These are phyloP conservation scores for Melocanna baccifera DNA, from an alignment of 176 grass and related monocot species.

Conservation along the genomic window DNA sequence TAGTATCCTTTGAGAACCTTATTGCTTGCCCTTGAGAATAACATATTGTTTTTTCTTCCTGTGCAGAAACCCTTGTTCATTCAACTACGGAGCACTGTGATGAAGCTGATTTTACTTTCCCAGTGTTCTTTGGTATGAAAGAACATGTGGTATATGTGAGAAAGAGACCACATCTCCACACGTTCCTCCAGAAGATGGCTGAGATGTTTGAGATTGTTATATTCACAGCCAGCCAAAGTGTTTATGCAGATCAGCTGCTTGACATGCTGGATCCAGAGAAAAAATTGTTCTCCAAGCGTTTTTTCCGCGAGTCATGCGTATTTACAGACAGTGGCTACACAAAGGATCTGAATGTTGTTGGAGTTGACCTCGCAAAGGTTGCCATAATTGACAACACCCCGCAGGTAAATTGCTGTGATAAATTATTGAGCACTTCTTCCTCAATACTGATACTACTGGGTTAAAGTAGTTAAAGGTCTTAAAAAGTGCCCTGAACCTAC, in stretches of 20 bases:
- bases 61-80: constrained; percentile 98
- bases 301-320: constrained; percentile 82
- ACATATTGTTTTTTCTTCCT: background rate
- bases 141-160: constrained; percentile 84
- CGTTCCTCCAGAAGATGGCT: constrained; percentile 77
- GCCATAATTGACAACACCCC: constrained; percentile 97
- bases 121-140: constrained; percentile 66
- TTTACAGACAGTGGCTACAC: constrained; percentile 71
- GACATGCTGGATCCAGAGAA: constrained; percentile 82
- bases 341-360: constrained; percentile 81
- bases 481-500: background rate
- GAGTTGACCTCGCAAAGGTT: constrained; percentile 69
- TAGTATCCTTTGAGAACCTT: background rate
- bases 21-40: constrained; percentile 13
- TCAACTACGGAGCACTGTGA: constrained; percentile 66
- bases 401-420: constrained; percentile 53
- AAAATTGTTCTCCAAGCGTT: constrained; percentile 61
- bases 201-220: constrained; percentile 88
- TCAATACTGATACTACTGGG: constrained; percentile 17
- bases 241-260: constrained; percentile 84
- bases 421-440: background rate
- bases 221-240: constrained; percentile 92
- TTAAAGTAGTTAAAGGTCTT: background rate
- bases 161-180: constrained; percentile 72
- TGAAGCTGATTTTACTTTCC: constrained; percentile 79